Evolutionary conservation across 2,329 filamentous ascomycete genomes (phyloP).

Genomic region (Thyridium curvatum): DNA sequence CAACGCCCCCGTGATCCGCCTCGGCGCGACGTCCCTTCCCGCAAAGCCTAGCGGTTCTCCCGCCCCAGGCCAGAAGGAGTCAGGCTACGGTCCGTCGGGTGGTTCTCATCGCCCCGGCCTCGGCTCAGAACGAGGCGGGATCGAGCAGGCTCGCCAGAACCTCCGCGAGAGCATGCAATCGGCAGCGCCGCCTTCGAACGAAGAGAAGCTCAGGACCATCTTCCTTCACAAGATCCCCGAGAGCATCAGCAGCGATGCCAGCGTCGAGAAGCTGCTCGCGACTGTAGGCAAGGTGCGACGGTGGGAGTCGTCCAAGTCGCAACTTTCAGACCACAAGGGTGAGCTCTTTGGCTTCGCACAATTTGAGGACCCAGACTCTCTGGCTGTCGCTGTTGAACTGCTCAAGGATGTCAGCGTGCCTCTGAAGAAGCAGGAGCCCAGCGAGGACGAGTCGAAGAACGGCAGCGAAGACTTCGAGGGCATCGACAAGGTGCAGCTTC

Average conservation of each 20-base stretch:
- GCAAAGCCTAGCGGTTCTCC: constrained; percentile 49
- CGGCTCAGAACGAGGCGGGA: constrained; percentile 57
- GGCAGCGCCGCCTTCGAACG: constrained; percentile 74
- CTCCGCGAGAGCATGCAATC: constrained; percentile 64
- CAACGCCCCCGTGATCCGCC: constrained; percentile 89
- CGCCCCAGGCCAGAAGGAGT: constrained; percentile 37
- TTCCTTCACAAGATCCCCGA: constrained; percentile 84
- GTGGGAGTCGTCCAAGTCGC: constrained; percentile 70
- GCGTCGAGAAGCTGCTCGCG: constrained; percentile 70
- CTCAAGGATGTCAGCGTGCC: constrained; percentile 79
- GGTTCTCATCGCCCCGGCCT: constrained; percentile 34
- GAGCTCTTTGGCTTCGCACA: constrained; percentile 92
- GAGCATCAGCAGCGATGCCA: constrained; percentile 68
- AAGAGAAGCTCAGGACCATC: constrained; percentile 87
- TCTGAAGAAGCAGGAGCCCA: constrained; percentile 62
- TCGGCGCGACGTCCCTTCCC: constrained; percentile 63
- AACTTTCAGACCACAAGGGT: constrained; percentile 63
- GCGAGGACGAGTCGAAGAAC: constrained; percentile 23
- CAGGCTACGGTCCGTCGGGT: constrained; percentile 31
- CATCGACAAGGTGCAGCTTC: constrained; percentile 64
- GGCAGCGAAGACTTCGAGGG: constrained; percentile 41
- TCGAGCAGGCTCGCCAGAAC: constrained; percentile 62
- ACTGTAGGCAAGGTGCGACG: constrained; percentile 74
- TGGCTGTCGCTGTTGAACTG: constrained; percentile 79
- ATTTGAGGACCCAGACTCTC: constrained; percentile 84